Conservation (phyloP, 768 basidiomycete species). For the Pleurotus tuber-regium region DNA sequence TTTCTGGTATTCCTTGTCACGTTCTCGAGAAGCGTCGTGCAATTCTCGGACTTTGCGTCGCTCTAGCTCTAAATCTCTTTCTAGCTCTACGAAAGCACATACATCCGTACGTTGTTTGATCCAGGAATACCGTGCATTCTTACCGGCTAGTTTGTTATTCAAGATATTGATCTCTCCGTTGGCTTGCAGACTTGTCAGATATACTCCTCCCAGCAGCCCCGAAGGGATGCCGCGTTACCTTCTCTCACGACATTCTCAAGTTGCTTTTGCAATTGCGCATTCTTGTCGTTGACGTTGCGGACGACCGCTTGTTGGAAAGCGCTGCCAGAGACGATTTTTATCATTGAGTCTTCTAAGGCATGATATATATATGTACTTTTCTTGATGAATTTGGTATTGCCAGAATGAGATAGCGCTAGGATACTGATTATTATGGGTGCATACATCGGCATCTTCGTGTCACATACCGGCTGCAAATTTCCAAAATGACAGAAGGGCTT, state of each 20-base stretch:
- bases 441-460: neutral
- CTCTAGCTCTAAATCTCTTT: conserved; percentile 79
- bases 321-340: conserved; percentile 32
- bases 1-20: conserved; percentile 86
- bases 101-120: neutral
- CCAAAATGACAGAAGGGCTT: conserved; percentile 70
- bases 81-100: conserved; percentile 49
- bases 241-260: conserved; percentile 83
- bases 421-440: neutral
- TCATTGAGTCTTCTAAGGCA: conserved; percentile 11
- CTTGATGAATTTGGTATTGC: conserved; percentile 89
- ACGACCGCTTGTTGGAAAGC: conserved; percentile 85
- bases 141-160: conserved; percentile 66
- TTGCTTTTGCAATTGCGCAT: conserved; percentile 80
- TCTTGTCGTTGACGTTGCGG: conserved; percentile 79
- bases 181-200: conserved; percentile 37
- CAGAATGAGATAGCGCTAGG: conserved; percentile 81
- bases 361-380: conserved; percentile 47
- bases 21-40: conserved; percentile 70
- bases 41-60: conserved; percentile 70
- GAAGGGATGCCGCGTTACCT: conserved; percentile 45
- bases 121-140: conserved; percentile 9
- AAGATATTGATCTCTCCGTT: conserved; percentile 75
- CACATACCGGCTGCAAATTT: conserved; percentile 74
- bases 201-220: neutral